Percentiles rank a stretch among this genome's conserved stretches.
Evolutionary conservation across 2,329 filamentous ascomycete genomes (phyloP).

Genomic region (Aspergillus ibericus): DNA sequence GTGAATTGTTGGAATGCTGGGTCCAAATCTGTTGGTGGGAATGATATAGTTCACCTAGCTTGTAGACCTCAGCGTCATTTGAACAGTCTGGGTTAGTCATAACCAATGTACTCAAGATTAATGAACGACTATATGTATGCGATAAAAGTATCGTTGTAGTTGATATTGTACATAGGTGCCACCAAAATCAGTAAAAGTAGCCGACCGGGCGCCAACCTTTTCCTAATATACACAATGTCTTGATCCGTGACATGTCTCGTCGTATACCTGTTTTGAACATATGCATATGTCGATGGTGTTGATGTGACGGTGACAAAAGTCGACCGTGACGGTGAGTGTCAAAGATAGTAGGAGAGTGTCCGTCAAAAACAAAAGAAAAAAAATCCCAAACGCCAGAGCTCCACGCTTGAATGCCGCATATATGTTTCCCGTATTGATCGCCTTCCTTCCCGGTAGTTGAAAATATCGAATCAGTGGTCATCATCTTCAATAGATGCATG

Average conservation of each 20-base stretch:
- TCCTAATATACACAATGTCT: conserved; percentile 22
- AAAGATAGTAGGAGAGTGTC: conserved; percentile 24
- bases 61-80: too few relatives aligned
- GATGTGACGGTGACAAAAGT: conserved; percentile 4
- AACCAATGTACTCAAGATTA: too few relatives aligned
- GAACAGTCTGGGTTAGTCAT: too few relatives aligned
- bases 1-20: too few relatives aligned
- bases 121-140: too few relatives aligned
- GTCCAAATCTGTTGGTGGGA: too few relatives aligned
- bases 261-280: conserved; percentile 11
- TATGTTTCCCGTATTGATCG: conserved; percentile 11
- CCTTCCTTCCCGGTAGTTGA: background rate
- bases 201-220: background rate
- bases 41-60: too few relatives aligned
- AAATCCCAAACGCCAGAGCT: conserved; percentile 24
- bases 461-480: conserved; percentile 22
- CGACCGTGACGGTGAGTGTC: conserved; percentile 2
- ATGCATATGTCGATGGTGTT: conserved; percentile 18
- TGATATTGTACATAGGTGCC: conserved; percentile 20
- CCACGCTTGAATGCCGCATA: conserved; percentile 27
- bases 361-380: conserved; percentile 11
- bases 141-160: background rate
- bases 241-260: conserved; percentile 15
- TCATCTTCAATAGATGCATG: conserved; percentile 29
- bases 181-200: conserved; percentile 3